Percentiles rank a stretch among this genome's conserved stretches.
These are phyloP conservation scores for Pseudozyma sp. DNA, from an alignment of 1,284 basidiomycete species.

Conservation along the genomic window DNA sequence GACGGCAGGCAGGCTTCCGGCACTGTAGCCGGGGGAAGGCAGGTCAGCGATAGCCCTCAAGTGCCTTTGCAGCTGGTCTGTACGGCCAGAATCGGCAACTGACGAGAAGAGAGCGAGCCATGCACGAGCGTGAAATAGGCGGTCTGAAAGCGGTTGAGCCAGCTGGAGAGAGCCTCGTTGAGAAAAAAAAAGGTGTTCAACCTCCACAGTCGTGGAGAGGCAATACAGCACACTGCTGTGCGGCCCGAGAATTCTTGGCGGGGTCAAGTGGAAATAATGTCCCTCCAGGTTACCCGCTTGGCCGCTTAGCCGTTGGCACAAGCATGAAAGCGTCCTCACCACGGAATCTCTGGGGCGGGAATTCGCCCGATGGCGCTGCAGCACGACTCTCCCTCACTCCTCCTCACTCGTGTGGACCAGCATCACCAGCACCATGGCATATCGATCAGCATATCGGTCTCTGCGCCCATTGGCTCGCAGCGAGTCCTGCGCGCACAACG, in stretches of 20 bases:
- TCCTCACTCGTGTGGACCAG: no score
- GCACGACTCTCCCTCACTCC: background rate
- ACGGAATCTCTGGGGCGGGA: constrained; percentile 3
- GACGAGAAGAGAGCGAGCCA: background rate
- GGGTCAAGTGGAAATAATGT: constrained; percentile 46
- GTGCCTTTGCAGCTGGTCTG: constrained; percentile 8
- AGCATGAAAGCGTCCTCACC: background rate
- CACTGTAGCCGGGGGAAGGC: constrained; percentile 3
- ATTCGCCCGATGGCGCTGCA: constrained; percentile 12
- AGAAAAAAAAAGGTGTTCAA: background rate
- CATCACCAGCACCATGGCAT: no score
- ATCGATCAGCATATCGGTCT: no score
- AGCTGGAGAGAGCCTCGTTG: background rate
- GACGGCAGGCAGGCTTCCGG: constrained; percentile 1
- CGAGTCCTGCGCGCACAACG: no score
- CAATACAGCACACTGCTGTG: constrained; percentile 16
- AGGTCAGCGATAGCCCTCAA: constrained; percentile 4
- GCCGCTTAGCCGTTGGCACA: constrained; percentile 6
- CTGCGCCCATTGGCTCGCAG: no score
- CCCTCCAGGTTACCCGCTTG: constrained; percentile 12
- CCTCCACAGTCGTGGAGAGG: constrained; percentile 18
- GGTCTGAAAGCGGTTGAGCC: constrained; percentile 21
- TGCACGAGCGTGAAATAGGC: constrained; percentile 27
- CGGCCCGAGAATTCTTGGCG: constrained; percentile 5
- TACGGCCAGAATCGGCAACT: constrained; percentile 28